Base-by-base conservation (phyloP, 257 asterid species). In the Petunia axillaris region DNA sequence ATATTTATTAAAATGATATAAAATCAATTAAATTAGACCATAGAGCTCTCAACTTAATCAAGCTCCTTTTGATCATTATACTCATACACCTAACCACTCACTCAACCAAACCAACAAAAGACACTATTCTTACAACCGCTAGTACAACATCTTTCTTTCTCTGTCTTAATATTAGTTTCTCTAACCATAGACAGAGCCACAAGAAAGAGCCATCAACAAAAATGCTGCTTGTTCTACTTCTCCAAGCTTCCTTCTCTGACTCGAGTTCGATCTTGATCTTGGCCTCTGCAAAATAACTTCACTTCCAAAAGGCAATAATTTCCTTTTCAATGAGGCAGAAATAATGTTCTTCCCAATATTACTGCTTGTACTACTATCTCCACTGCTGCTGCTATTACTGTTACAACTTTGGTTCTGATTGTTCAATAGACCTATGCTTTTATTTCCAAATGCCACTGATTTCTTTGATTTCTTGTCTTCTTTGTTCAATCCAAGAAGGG, bases 201-300 rank as follows among this genome's bases (percentile, higher is more conserved):
- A 92, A 0, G 99, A 96, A 40, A 96, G 63, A 59, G 97, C 97
- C 98, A 96, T 96, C 62, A 96, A 85, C 10, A 96, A 92, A 77
- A 89, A 86, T 0, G 99, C 99, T 6, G 99, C 99, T 85, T 90
- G 97, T 40, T 96, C 99, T 70, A 83, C 99, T 74, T 96, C 99
- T 1, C 98, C 97, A 64, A 91, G 48, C 84, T 92, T 92, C 77
- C 92, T 88, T 78, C 97, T 87, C 79, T 91, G 85, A 14, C 83
- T 79, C 1, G 90, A 87, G 11, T 83, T 79, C 1, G 90, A 87
- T 64, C 86, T 91, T 8, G 97, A 93, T 90, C 99, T 87, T 11
- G 97, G 97, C 73, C 93, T 89, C 83, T 93, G 99, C 85, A 89
- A 60, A 0, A 89, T 87, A 5, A 90, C 94, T 60, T 95, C 97